A percentile compares a stretch with the other conserved stretches of the same genome.
These are phyloP conservation scores for Periconia macrospinosa DNA, from an alignment of 2,329 filamentous ascomycete genomes.

Conservation along the genomic window DNA sequence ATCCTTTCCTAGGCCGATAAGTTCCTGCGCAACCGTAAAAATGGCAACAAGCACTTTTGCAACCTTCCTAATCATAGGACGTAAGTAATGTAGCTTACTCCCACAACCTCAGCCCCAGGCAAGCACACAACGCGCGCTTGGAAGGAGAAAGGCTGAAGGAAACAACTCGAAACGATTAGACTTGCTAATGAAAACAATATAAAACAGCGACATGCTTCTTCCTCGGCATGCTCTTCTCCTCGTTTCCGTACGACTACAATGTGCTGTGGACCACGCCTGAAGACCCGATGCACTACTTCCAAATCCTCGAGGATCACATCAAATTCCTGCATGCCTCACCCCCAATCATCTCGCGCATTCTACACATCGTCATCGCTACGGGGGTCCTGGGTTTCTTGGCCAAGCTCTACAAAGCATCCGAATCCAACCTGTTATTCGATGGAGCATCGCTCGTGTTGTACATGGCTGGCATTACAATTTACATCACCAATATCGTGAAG, in stretches of 20 bases:
- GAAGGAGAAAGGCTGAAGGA: neutral
- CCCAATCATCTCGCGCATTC: slow-evolving; percentile 86
- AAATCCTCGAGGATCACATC: slow-evolving; percentile 86
- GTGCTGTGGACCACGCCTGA: slow-evolving; percentile 76
- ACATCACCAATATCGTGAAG: slow-evolving; percentile 95
- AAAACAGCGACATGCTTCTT: slow-evolving; percentile 80
- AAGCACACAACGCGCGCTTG: slow-evolving; percentile 2
- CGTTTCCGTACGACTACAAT: slow-evolving; percentile 93
- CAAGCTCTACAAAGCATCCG: slow-evolving; percentile 92
- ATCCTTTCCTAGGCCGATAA: slow-evolving; percentile 2
- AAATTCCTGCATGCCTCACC: slow-evolving; percentile 89
- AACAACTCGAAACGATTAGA: neutral
- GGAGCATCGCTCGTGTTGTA: slow-evolving; percentile 72
- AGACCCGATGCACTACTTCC: slow-evolving; percentile 70
- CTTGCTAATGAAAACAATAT: slow-evolving; percentile 4
- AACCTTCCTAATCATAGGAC: slow-evolving; percentile 94
- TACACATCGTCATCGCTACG: slow-evolving; percentile 89
- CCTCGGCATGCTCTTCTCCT: slow-evolving; percentile 94
- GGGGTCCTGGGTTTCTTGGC: slow-evolving; percentile 86
- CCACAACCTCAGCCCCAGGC: slow-evolving; percentile 10
- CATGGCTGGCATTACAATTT: slow-evolving; percentile 87
- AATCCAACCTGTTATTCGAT: slow-evolving; percentile 95
- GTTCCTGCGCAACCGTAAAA: slow-evolving; percentile 12
- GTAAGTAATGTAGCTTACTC: slow-evolving; percentile 75
- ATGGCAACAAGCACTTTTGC: slow-evolving; percentile 68